Percentiles rank a stretch among this genome's conserved stretches.
These are phyloP conservation scores for Trichomonas tenax DNA, from an alignment of 208 protist species.

Conservation along the genomic window DNA sequence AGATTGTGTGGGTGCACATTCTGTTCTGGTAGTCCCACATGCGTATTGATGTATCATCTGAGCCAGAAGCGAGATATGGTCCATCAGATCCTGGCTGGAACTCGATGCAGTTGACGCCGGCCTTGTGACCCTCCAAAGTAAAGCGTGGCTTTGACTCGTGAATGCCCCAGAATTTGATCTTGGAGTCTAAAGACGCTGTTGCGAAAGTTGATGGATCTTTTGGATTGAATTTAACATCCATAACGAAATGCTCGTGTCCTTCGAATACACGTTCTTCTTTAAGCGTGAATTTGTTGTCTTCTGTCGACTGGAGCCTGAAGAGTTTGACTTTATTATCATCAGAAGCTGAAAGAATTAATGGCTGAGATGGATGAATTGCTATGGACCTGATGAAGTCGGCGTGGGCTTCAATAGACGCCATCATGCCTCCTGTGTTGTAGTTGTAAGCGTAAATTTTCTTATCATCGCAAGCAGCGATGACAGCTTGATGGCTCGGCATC, in stretches of 20 bases:
- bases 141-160: conserved; percentile 66
- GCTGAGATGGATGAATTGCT: conserved; percentile 83
- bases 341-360: conserved; percentile 73
- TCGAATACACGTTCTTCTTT: conserved; percentile 67
- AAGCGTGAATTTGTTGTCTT: conserved; percentile 84
- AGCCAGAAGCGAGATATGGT: conserved; percentile 85
- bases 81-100: conserved; percentile 86
- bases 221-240: conserved; percentile 89
- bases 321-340: conserved; percentile 94
- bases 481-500: conserved; percentile 80
- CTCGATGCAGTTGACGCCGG: conserved; percentile 93
- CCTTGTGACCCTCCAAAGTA: conserved; percentile 86
- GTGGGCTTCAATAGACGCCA: conserved; percentile 62
- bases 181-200: conserved; percentile 80
- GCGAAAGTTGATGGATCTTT: conserved; percentile 93
- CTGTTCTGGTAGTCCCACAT: conserved; percentile 97
- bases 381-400: conserved; percentile 57
- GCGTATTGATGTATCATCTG: conserved; percentile 66
- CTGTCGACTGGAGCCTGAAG: conserved; percentile 71
- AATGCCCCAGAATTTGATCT: conserved; percentile 61
- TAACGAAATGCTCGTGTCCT: conserved; percentile 91
- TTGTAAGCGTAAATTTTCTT: conserved; percentile 20
- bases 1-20: conserved; percentile 66
- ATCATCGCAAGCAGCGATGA: conserved; percentile 83
- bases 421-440: not conserved